Base-by-base conservation (phyloP, 2,329 filamentous ascomycete species). In the Daldinia sp. region DNA sequence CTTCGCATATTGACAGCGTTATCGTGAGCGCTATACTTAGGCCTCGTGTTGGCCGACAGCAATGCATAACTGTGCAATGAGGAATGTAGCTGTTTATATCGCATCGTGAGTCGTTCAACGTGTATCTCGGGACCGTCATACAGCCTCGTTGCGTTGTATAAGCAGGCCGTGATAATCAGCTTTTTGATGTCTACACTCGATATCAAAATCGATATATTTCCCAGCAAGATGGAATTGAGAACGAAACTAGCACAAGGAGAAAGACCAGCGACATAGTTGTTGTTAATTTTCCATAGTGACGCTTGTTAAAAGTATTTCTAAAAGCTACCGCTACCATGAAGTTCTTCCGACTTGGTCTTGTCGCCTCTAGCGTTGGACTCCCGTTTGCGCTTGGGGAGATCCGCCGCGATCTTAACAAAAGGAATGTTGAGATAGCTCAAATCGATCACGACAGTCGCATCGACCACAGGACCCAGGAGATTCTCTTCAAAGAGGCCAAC, bases 341-440 rank as follows among this genome's bases (percentile, higher is more conserved):
- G 23, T 15, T 15, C 23, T 19, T 39, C 30, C 13, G 15, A 25
- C 50, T 41, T 9, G 23, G 25, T 17, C 19, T 57, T 19, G 2
- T 57, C 15, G 21, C 32, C 23, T 23, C 32, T n/a, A 43, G 51
- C 27, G 30, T 53, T 11, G 37, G 30, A 41, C 47, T 57, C 9
- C 39, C 59, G 17, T 53, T 57, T 27, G 48, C 59, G 4, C 32
- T 52, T 1, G 59, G 48, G 2, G 59, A 47, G 2, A 52, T 62
- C 41, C 52, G 59, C 34, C 49, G 52, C 4, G 59, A 62, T 19
- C 52, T 62, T 15, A 48, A 57, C 25, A 54, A 48, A 10, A 62
- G 29, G 17, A 62, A 62, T n/a, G 59, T 62, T 3, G 59, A 62
- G 35, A 49, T 62, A n/a, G 59, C 59, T 17, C 52, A 62, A 37